A percentile compares a stretch with the other conserved stretches of the same genome.
phyloP scores from a whole-genome alignment of 305 asterid species.

The Fraxinus greggii region DNA sequence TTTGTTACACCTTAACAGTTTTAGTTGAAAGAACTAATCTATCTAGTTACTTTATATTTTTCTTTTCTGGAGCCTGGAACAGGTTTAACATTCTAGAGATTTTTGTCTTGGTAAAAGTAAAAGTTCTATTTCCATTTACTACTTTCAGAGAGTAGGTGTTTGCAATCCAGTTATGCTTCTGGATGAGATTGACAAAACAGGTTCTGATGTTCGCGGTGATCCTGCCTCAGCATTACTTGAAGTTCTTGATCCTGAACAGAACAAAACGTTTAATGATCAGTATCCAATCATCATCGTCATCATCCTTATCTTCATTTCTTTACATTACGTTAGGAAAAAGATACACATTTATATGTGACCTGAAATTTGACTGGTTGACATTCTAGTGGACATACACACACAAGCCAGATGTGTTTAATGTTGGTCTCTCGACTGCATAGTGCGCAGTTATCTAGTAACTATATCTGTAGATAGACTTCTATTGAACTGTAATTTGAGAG shows the following conservation, averaged over 20 bases:
- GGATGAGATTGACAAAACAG: slow-evolving; percentile 99
- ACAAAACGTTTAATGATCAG: slow-evolving; percentile 95
- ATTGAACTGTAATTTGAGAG: not conserved
- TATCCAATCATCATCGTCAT: slow-evolving; percentile 51
- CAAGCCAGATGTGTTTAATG: not conserved
- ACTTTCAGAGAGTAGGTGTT: slow-evolving; percentile 80
- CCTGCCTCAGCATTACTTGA: slow-evolving; percentile 98
- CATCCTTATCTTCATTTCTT: slow-evolving; percentile 12
- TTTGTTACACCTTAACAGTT: not conserved
- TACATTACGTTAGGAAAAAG: not conserved
- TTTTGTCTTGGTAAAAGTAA: not conserved
- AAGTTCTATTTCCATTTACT: slow-evolving; percentile 29
- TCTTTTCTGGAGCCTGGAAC: not conserved
- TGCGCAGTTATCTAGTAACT: not conserved
- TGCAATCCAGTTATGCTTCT: slow-evolving; percentile 97
- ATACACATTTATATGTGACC: not conserved
- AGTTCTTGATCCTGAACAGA: slow-evolving; percentile 99
- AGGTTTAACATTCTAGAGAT: not conserved
- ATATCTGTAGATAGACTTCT: not conserved
- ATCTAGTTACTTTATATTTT: not conserved
- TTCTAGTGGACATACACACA: not conserved
- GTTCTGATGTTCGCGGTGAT: slow-evolving; percentile 98
- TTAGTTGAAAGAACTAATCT: slow-evolving; percentile 14
- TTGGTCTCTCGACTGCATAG: not conserved
- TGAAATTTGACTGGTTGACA: not conserved